Evolutionary conservation across 2,329 filamentous ascomycete species (phyloP).

Genomic region (Phyllosticta ampelicida): DNA sequence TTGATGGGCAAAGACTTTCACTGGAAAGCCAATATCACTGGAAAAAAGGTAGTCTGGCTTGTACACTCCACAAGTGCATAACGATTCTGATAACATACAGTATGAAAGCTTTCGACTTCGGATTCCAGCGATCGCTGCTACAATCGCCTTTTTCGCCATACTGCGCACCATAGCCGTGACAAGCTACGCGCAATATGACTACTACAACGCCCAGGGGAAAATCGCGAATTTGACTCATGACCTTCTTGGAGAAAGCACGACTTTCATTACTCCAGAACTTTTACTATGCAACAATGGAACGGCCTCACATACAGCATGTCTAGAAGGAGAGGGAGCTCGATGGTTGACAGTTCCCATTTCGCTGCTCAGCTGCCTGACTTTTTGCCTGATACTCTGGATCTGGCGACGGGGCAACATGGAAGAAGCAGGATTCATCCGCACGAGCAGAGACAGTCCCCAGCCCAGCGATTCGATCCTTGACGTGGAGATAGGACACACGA

Average conservation of each 20-base stretch:
- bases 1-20: background rate
- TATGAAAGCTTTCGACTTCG: background rate
- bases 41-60: background rate
- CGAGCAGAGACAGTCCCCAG: background rate
- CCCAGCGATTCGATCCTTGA: background rate
- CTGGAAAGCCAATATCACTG: background rate
- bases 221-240: background rate
- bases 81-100: background rate
- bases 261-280: background rate
- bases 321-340: background rate
- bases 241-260: background rate
- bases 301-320: background rate
- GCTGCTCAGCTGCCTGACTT: background rate
- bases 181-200: background rate
- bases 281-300: background rate
- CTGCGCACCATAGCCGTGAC: background rate
- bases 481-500: background rate
- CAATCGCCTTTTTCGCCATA: background rate
- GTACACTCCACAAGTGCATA: background rate
- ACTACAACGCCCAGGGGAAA: background rate
- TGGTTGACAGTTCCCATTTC: background rate
- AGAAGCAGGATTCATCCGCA: background rate
- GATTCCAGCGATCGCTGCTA: background rate
- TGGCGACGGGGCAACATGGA: background rate
- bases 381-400: background rate